A percentile compares a stretch with the other conserved stretches of the same genome.
Evolutionary conservation across 148 eudicot species (phyloP).

Genomic region (Pharnaceum exiguum): DNA sequence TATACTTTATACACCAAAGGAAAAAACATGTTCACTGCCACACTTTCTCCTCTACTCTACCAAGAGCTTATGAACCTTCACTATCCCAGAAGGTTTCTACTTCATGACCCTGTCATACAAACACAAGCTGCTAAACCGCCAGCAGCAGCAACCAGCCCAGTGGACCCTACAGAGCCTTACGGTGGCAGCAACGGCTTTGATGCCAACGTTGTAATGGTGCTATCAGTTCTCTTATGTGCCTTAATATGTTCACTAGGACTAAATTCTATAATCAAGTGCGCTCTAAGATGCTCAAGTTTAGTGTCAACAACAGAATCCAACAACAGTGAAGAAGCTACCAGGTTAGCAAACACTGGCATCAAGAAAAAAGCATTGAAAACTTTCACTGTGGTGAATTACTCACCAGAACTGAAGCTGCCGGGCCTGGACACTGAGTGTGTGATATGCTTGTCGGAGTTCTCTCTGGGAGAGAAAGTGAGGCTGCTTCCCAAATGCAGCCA

Average conservation of each 20-base stretch:
- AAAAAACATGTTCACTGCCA: constrained; percentile 35
- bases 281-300: constrained; percentile 57
- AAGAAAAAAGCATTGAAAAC: constrained; percentile 73
- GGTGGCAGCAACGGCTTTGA: constrained; percentile 44
- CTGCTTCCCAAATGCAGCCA: constrained; percentile 83
- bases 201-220: constrained; percentile 78
- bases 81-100: constrained; percentile 53
- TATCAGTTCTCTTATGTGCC: constrained; percentile 82
- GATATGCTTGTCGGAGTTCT: constrained; percentile 77
- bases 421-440: constrained; percentile 69
- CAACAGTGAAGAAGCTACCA: constrained; percentile 15
- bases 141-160: constrained; percentile 15
- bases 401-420: constrained; percentile 46
- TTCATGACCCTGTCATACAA: constrained; percentile 31
- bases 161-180: constrained; percentile 30
- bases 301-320: constrained; percentile 26
- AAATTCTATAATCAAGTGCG: constrained; percentile 69
- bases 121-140: constrained; percentile 28
- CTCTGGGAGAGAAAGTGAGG: constrained; percentile 48
- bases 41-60: constrained; percentile 32
- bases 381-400: constrained; percentile 58
- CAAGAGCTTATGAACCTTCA: constrained; percentile 40
- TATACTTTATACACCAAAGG: neutral
- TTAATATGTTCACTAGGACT: constrained; percentile 75
- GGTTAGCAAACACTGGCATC: constrained; percentile 61